A percentile compares a stretch with the other conserved stretches of the same genome.
Evolutionary conservation across 176 grass and related monocot genomes (phyloP).

Genomic region (Cenchrus americanus): DNA sequence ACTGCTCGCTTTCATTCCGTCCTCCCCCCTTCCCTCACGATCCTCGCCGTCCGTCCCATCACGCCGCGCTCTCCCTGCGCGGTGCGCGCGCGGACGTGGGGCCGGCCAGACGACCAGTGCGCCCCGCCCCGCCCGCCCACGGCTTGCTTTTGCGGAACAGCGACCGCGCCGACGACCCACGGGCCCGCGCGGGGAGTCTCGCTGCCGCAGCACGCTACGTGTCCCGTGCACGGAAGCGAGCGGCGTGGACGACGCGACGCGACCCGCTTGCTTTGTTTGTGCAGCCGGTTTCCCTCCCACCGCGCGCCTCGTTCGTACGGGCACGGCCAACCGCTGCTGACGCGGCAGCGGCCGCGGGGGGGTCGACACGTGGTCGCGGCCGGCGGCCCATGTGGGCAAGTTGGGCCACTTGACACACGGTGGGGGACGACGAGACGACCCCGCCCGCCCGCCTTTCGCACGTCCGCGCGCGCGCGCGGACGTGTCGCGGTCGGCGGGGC

Average conservation of each 20-base stretch:
- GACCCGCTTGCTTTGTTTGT: no score
- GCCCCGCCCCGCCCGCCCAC: background rate
- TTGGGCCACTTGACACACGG: slow-evolving; percentile 46
- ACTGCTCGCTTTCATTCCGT: background rate
- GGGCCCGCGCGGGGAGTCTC: background rate
- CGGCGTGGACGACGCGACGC: no score
- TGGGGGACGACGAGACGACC: background rate
- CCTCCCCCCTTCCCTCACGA: background rate
- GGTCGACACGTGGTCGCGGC: slow-evolving; percentile 32
- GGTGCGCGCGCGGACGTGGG: background rate
- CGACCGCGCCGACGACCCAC: background rate
- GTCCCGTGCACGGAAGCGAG: background rate
- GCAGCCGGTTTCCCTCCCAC: background rate
- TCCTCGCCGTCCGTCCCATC: slow-evolving; percentile 32
- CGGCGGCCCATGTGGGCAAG: slow-evolving; percentile 36
- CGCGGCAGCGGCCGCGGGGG: background rate
- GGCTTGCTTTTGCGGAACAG: slow-evolving; percentile 18
- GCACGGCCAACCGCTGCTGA: background rate
- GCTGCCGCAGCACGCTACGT: background rate
- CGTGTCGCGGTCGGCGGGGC: slow-evolving; percentile 33
- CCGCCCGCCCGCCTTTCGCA: background rate
- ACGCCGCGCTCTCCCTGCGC: background rate
- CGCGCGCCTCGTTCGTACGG: slow-evolving; percentile 23
- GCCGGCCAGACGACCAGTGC: no score
- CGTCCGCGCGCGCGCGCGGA: background rate